Evolutionary conservation across 305 asterid species (phyloP).

Genomic region (Plantago lanceolata): DNA sequence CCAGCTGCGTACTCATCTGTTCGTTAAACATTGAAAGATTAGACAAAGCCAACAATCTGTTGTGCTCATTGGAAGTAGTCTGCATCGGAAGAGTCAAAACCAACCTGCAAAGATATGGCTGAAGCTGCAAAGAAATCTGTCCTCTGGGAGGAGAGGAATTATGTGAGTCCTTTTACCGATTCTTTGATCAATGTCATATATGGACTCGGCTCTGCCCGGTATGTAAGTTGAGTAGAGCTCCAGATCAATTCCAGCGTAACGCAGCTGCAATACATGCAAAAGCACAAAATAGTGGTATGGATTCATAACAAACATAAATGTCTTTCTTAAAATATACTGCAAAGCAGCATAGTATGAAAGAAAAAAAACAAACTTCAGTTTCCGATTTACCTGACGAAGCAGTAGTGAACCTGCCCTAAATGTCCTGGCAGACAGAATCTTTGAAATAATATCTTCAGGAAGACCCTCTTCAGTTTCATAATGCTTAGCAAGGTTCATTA

Average conservation of each 20-base stretch:
- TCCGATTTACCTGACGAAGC: slow-evolving; percentile 72
- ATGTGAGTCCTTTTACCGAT: slow-evolving; percentile 68
- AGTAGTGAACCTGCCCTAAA: slow-evolving; percentile 86
- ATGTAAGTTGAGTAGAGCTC: slow-evolving; percentile 69
- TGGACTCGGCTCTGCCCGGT: slow-evolving; percentile 82
- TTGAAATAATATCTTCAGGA: slow-evolving; percentile 81
- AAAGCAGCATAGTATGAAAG: slow-evolving; percentile 14
- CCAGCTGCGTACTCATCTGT: slow-evolving; percentile 83
- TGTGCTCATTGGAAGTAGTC: neutral
- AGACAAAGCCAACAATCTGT: neutral
- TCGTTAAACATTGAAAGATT: neutral
- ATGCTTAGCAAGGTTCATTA: slow-evolving; percentile 94
- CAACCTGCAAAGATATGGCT: slow-evolving; percentile 87
- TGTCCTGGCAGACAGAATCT: slow-evolving; percentile 95
- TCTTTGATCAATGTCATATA: slow-evolving; percentile 74
- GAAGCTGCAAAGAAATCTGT: slow-evolving; percentile 82
- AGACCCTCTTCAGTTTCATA: slow-evolving; percentile 85
- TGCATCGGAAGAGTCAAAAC: neutral
- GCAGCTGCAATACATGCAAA: slow-evolving; percentile 50
- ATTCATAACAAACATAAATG: neutral
- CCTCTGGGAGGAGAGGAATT: slow-evolving; percentile 81
- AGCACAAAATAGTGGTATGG: neutral
- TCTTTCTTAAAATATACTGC: neutral
- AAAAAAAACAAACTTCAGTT: neutral
- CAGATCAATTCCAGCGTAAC: slow-evolving; percentile 75